Conservation (phyloP, 78 protist species). For the Dictyostelium citrinum region DNA sequence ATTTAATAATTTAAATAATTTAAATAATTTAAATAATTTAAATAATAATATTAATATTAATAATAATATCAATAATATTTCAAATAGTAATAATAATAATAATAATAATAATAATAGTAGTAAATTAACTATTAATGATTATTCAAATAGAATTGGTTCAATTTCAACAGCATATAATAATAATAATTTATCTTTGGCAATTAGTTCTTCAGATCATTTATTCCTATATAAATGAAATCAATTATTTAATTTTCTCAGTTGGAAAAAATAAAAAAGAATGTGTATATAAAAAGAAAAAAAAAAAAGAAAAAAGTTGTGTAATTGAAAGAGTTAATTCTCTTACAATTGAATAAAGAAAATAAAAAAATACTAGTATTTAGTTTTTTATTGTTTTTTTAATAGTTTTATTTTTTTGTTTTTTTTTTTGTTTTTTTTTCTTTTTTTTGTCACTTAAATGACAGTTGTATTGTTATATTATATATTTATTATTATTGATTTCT, state of each 20-base stretch:
- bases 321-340: constrained; percentile 1
- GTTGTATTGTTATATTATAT: not conserved
- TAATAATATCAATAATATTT: too few species aligned
- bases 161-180: not conserved
- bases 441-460: not conserved
- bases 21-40: too few species aligned
- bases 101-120: not conserved
- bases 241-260: not conserved
- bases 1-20: not conserved
- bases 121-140: constrained; percentile 3
- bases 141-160: not conserved
- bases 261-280: not conserved
- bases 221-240: not conserved
- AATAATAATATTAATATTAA: too few species aligned
- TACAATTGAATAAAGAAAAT: not conserved
- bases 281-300: not conserved
- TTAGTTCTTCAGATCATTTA: not conserved
- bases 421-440: not conserved
- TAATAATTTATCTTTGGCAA: constrained; percentile 5
- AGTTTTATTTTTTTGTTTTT: not conserved
- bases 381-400: not conserved
- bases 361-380: not conserved
- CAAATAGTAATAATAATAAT: not conserved
- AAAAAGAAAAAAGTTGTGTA: not conserved
- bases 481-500: not conserved